Percentiles rank a stretch among this genome's conserved stretches.
Conservation (phyloP, 2,329 filamentous ascomycete species). For the Rutstroemia sp. region DNA sequence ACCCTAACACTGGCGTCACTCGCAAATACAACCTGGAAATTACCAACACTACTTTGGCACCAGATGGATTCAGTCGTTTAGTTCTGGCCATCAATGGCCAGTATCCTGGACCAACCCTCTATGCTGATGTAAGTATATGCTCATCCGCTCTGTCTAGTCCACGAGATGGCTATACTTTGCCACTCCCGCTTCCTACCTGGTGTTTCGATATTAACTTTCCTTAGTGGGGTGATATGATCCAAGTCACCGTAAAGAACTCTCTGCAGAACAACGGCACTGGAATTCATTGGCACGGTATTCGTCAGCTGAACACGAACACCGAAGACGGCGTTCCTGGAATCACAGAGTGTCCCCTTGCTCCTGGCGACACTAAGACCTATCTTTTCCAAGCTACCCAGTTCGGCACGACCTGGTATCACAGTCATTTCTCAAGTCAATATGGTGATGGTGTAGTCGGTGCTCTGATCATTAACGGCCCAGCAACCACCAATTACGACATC, state of each 20-base stretch:
- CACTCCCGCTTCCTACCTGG: too few species aligned
- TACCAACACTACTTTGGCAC: conserved; percentile 25
- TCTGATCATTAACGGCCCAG: conserved; percentile 18
- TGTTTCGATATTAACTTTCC: background rate
- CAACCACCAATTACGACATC: conserved; percentile 22
- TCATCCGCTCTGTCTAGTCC: background rate
- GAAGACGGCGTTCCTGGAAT: conserved; percentile 36
- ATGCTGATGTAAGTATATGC: conserved; percentile 15
- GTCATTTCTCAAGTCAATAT: conserved; percentile 43
- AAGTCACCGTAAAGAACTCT: conserved; percentile 24
- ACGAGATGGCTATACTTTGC: background rate
- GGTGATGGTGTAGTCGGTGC: conserved; percentile 45
- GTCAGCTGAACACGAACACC: conserved; percentile 33
- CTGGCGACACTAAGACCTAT: conserved; percentile 37
- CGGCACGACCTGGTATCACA: conserved; percentile 39
- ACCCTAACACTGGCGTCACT: conserved; percentile 30
- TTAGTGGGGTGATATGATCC: conserved; percentile 26
- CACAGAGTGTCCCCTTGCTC: conserved; percentile 32
- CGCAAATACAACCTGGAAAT: conserved; percentile 24
- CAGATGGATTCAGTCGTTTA: conserved; percentile 40
- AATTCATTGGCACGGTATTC: conserved; percentile 42
- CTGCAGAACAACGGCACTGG: conserved; percentile 30
- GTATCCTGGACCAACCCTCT: conserved; percentile 27
- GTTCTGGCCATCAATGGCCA: conserved; percentile 35
- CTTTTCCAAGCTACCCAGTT: conserved; percentile 15